Conservation (phyloP, 345 rosid genomes). For the Aurinia saxatilis region DNA sequence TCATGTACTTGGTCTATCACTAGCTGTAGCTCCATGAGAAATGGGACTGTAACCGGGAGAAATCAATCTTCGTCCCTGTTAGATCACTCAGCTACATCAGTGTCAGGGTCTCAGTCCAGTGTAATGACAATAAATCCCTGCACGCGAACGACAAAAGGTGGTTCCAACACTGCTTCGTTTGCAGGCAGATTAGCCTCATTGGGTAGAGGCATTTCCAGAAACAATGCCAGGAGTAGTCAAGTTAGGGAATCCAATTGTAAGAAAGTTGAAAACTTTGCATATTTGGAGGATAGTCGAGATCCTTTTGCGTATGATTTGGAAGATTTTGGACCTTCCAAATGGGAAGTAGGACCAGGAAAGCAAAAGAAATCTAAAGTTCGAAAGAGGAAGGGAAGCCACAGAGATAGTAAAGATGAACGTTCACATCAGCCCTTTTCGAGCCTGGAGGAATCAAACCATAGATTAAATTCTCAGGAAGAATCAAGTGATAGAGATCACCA, state of each 20-base stretch:
- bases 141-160: constrained; percentile 34
- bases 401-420: constrained; percentile 32
- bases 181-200: constrained; percentile 41
- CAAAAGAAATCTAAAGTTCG: constrained; percentile 33
- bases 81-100: constrained; percentile 21
- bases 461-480: constrained; percentile 29
- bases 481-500: constrained; percentile 27
- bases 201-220: constrained; percentile 31
- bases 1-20: constrained; percentile 36
- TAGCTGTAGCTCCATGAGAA: constrained; percentile 31
- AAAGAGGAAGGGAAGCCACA: constrained; percentile 26
- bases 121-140: constrained; percentile 30
- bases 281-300: constrained; percentile 52
- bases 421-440: constrained; percentile 31
- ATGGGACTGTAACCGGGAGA: constrained; percentile 30
- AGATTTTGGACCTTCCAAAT: constrained; percentile 65
- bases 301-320: constrained; percentile 83
- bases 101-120: constrained; percentile 42
- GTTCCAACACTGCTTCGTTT: constrained; percentile 48
- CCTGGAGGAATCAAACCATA: constrained; percentile 40
- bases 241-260: constrained; percentile 27
- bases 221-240: constrained; percentile 30
- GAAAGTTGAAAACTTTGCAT: constrained; percentile 27
- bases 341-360: constrained; percentile 56
- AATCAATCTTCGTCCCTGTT: constrained; percentile 30